Base-by-base conservation (phyloP, 2,329 filamentous ascomycete genomes). In the Chaetomiaceae sp. region DNA sequence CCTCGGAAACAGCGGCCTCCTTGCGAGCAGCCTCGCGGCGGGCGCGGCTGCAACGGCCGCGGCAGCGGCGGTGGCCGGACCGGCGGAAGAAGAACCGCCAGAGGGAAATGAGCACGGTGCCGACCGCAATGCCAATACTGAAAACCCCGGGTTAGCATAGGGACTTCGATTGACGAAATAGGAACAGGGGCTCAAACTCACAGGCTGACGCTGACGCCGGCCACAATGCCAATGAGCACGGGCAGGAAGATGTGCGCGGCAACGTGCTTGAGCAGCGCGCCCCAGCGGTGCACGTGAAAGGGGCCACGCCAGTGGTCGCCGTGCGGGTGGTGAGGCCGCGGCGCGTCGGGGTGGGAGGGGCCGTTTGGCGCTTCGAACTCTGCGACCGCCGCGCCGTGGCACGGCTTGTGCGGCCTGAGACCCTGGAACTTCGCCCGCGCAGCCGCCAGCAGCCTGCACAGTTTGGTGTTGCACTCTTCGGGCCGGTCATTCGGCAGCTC, bases 171-270 rank as follows among this genome's bases (percentile, higher is more conserved):
- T n/a, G n/a, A n/a, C n/a, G n/a, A n/a, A n/a, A n/a, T n/a, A 12
- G 14, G 12, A 29, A n/a, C 12, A 12, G 3, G 4, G 24, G 18
- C 12, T 20, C 29, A 38, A 53, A 70, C 73, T 61, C 69, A 77
- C 73, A 86, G 62, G 64, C 83, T 84, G 52, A 83, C 79, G 24
- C 74, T 72, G 45, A 87, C 74, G 59, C 84, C 85, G 36, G 82
- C 81, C 19, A 79, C 73, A 53, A 88, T 73, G 48, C 85, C 85
- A 53, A 87, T 73, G 42, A 84, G 66, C 43, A 87, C 71, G 2
- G 85, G 84, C 32, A 88, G 69, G 38, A 88, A 62, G 36, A 88
- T 74, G 51, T 83, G 78, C 30, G 79, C 69, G 52, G 76, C 70
- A 40, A 84, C 70, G 56, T 76, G 76, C 58, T 72, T 70, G 38